Percentiles rank a stretch among this genome's conserved stretches.
Evolutionary conservation across 1,284 basidiomycete genomes (phyloP).

Genomic region (Agroathelia rolfsii): DNA sequence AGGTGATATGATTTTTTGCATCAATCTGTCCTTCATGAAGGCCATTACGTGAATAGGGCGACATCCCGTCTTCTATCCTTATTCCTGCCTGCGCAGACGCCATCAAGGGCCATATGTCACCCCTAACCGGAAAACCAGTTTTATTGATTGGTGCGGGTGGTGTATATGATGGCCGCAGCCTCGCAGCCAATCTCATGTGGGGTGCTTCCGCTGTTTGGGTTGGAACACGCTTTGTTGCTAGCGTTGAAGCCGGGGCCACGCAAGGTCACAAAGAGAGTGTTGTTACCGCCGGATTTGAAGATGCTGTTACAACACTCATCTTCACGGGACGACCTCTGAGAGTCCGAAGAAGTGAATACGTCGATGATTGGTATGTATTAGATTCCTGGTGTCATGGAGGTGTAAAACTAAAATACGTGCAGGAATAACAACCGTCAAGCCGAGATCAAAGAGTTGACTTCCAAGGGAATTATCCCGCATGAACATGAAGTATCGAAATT

Average conservation of each 20-base stretch:
- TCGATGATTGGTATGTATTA: slow-evolving; percentile 58
- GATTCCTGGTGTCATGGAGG: too few species aligned
- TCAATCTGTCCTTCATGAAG: too few species aligned
- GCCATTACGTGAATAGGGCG: slow-evolving; percentile 79
- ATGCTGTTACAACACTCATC: slow-evolving; percentile 71
- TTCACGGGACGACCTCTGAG: slow-evolving; percentile 84
- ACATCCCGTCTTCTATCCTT: slow-evolving; percentile 62
- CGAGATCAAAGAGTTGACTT: slow-evolving; percentile 70
- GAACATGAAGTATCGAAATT: slow-evolving; percentile 62
- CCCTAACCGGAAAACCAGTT: slow-evolving; percentile 71
- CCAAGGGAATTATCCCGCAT: slow-evolving; percentile 69
- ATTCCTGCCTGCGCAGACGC: slow-evolving; percentile 83
- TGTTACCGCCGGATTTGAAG: slow-evolving; percentile 55
- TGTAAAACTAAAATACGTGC: too few species aligned
- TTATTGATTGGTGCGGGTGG: slow-evolving; percentile 82
- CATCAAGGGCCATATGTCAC: slow-evolving; percentile 62
- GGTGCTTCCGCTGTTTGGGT: slow-evolving; percentile 76
- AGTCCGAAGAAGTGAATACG: slow-evolving; percentile 72
- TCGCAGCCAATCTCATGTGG: slow-evolving; percentile 80
- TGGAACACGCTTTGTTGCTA: slow-evolving; percentile 83
- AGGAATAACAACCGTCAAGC: slow-evolving; percentile 59
- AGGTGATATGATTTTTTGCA: too few species aligned
- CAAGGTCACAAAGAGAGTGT: slow-evolving; percentile 76
- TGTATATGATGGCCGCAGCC: slow-evolving; percentile 74
- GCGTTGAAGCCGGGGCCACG: slow-evolving; percentile 70